These are phyloP conservation scores for Tulasnella sp. DNA, from an alignment of 768 basidiomycete genomes.

Conservation along the genomic window DNA sequence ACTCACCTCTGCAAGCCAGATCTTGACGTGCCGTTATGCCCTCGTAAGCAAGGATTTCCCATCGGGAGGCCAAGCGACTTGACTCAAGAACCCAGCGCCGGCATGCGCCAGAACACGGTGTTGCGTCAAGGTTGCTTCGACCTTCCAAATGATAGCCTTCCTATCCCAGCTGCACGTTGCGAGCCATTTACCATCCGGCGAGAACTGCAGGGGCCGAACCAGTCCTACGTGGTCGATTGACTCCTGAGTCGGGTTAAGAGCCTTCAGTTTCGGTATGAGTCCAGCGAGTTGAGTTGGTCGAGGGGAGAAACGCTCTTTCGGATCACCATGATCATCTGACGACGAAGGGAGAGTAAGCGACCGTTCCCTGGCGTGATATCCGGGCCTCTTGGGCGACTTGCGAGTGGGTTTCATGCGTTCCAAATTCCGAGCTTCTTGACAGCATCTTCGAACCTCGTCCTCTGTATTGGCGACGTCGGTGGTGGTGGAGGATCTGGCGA, in stretches of 20 bases:
- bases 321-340: neutral
- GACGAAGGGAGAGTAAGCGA: conserved; percentile 6
- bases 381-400: neutral
- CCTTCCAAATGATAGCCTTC: conserved; percentile 24
- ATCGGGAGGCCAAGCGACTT: conserved; percentile 76
- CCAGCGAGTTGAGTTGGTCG: conserved; percentile 58
- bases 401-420: neutral
- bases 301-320: conserved; percentile 36
- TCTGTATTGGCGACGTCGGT: neutral
- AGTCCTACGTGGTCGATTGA: conserved; percentile 63
- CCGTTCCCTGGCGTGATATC: neutral
- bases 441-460: conserved; percentile 1
- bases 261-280: conserved; percentile 60
- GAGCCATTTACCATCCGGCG: conserved; percentile 71
- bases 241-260: conserved; percentile 61
- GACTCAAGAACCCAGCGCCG: conserved; percentile 67
- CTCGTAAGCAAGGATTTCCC: conserved; percentile 65
- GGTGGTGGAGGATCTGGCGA: neutral
- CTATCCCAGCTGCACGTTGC: conserved; percentile 66
- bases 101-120: conserved; percentile 63
- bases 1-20: conserved; percentile 67
- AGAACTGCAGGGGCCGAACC: conserved; percentile 74
- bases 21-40: conserved; percentile 63
- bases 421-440: neutral
- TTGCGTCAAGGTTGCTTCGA: conserved; percentile 53